Base-by-base conservation (phyloP, 495 filamentous ascomycete genomes). In the Bathelium albidoporum region DNA sequence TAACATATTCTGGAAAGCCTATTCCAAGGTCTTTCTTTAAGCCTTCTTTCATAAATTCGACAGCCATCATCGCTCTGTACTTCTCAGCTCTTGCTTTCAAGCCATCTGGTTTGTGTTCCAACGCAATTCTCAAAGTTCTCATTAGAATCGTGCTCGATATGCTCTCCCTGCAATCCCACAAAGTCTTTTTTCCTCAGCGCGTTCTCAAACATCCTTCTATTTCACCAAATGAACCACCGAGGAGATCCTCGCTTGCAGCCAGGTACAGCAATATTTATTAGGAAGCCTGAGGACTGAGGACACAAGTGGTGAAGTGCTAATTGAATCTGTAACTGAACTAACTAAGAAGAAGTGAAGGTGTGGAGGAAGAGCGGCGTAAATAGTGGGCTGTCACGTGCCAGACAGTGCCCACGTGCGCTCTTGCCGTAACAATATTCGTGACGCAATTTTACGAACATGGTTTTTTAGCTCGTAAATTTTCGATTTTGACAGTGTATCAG, bases 391-490 rank as follows among this genome's bases (percentile, higher is more conserved):
- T n/a, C n/a, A n/a, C n/a, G n/a, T n/a, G n/a, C n/a, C n/a, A n/a
- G n/a, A n/a, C n/a, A n/a, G n/a, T n/a, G n/a, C n/a, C n/a, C n/a
- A n/a, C n/a, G n/a, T n/a, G n/a, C n/a, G n/a, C n/a, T n/a, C n/a
- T n/a, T n/a, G n/a, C n/a, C n/a, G n/a, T n/a, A n/a, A n/a, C n/a
- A n/a, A n/a, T 24, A 34, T 32, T 24, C 64, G 59, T 39, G 64
- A 60, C 39, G 32, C 34, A 18, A 65, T 64, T n/a, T 55, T 64
- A 0, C 44, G 32, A 34, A 65, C 55, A 26, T 58, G 52, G 29
- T 65, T 28, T 24, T 28, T 60, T 20, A 60, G 59, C 32, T 65
- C 64, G 22, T n/a, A n/a, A n/a, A 65, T 60, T 39, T 65, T 65
- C 20, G 59, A 44, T 28, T 65, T 36, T 60, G 61, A 65, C 2